phyloP scores from a whole-genome alignment of 2,329 filamentous ascomycete species.

The Juglanconis juglandina region DNA sequence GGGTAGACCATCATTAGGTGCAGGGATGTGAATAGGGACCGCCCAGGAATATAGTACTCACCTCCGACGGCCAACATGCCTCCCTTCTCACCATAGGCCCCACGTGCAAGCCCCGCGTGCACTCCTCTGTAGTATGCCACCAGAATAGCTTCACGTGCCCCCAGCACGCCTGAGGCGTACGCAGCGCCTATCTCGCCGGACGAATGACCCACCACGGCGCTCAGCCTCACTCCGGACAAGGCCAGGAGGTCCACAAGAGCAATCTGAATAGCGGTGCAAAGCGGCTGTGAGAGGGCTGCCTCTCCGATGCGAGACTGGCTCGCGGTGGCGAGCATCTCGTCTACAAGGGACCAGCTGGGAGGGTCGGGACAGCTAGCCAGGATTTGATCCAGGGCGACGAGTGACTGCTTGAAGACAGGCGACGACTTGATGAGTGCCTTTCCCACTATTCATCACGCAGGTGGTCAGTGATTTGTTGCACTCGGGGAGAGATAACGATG shows the following conservation, averaged over 20 bases:
- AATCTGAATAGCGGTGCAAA: conserved; percentile 37
- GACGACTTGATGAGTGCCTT: conserved; percentile 4
- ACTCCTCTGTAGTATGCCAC: conserved; percentile 38
- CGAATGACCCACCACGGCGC: conserved; percentile 39
- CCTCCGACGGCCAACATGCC: neutral
- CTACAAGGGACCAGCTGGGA: neutral
- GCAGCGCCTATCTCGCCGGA: conserved; percentile 44
- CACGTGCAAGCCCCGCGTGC: neutral
- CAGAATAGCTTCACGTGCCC: conserved; percentile 33
- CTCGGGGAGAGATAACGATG: conserved; percentile 25
- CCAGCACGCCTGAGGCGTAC: conserved; percentile 36
- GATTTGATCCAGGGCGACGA: neutral
- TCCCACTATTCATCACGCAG: conserved; percentile 22
- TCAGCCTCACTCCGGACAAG: conserved; percentile 28
- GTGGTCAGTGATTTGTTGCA: too few relatives aligned
- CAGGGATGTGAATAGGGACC: too few relatives aligned
- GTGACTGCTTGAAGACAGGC: neutral
- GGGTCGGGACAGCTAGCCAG: neutral
- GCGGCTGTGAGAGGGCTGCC: conserved; percentile 24
- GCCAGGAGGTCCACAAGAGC: conserved; percentile 37
- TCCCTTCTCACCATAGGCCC: neutral
- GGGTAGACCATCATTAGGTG: too few relatives aligned
- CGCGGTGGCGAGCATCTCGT: neutral
- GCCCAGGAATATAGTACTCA: too few relatives aligned
- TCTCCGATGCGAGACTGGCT: conserved; percentile 10